Evolutionary conservation across 2,329 filamentous ascomycete genomes (phyloP), one percentile per base, ranked within the genome.

Genomic region (Dothidotthia symphoricarpi): DNA sequence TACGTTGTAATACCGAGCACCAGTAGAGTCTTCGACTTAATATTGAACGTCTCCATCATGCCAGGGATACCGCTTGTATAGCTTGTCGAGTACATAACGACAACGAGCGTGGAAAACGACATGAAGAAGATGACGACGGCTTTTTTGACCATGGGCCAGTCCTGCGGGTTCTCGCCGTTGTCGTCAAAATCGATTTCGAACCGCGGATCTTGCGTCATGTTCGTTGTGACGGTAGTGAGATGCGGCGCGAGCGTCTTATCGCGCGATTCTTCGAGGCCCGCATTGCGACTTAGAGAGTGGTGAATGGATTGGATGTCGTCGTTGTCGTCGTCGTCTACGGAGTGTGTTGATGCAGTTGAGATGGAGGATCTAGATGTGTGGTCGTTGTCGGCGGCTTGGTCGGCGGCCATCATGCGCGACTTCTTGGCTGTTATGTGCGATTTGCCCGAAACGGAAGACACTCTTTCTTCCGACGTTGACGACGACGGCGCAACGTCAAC

Each of bases 1-100:
- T 93, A 94, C 0, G 83, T 83, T 0, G 88, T 93, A 29, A 94
- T 72, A 4, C 88, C 88, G 3, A 93, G 69, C 0, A 86, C 86
- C 1, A 83, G 76, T n/a, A 83, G 64, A 0, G 79, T 81, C 24
- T 78, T 73, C 11, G 70, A 75, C 6, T 70, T 59, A 13, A 80
- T 72, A 25, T 74, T 67, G 51, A 88, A 91, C 34, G 87, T 82
- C 11, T 73, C 63, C 55, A 81, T 78, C 64, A 94, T 78, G 0
- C 85, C 82, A 0, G 79, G 76, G 24, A 86, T 79, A 3, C 82
- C 83, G 1, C 82, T 79, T 1, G 87, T 88, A 61, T 93, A 94
- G 34, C 80, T 83, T 0, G 88, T 93, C 31, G 83, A 88, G 59
- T 89, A 75, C 74, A 78, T 72, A 16, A 74, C 45, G 1, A 63